Base-by-base conservation (phyloP, 495 filamentous ascomycete species). In the Monascus purpureus region DNA sequence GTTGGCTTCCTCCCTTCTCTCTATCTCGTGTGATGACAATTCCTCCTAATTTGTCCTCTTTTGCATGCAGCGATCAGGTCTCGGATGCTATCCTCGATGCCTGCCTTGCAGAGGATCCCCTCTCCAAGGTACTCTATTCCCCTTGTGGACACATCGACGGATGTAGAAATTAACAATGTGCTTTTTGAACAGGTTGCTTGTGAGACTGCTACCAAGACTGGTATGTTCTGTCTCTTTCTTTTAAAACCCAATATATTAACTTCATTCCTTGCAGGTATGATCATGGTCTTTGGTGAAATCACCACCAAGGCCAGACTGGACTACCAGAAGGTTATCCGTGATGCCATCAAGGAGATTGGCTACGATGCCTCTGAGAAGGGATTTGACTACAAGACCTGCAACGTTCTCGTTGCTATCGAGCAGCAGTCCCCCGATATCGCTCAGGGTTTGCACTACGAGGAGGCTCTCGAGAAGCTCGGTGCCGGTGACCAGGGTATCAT, bases 401-500 rank as follows among this genome's bases (percentile, higher is more conserved):
- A 95, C 70, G 75, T 97, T 47, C 70, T 96, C 43, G 87, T 95
- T 47, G 90, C 88, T 68, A 95, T 97, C 63, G 90, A 97, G 77
- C 78, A 97, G 65, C 90, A 97, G 66, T 95, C 88, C 36, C 82
- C 88, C 41, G 90, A 97, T 68, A 97, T 97, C 47, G 90, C 90
- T 45, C 88, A 95, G 63, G 90, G 90, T 70, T 80, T 97, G 17
- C 82, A 94, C 65, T 88, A 90, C 52, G 90, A 97, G 32, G 70
- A 94, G 65, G 85, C 82, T 43, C 77, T 97, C 38, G 90, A 97
- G 76, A 79, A 93, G 65, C 75, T 97, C 40, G 90, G 90, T 65
- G 90, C 90, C 36, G 90, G 90, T 80, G 90, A 97, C 67, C 90
- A 97, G 70, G 90, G 90, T 70, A 94, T 97, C 72, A 97, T 97